Evolutionary conservation across 2,329 filamentous ascomycete genomes (phyloP).

Genomic region (Penicillium sp.): DNA sequence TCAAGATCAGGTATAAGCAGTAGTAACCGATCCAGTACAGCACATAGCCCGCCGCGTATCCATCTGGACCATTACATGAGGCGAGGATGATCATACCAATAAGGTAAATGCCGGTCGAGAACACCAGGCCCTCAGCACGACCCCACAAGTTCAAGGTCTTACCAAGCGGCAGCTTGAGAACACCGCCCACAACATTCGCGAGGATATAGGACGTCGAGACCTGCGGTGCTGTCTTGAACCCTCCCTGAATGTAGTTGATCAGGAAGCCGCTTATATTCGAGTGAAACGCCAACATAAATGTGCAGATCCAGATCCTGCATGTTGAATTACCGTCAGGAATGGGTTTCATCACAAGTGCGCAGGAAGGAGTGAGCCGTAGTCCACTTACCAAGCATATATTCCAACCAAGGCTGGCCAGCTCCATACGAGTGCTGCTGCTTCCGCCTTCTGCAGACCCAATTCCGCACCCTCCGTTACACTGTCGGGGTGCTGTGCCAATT

Average conservation of each 20-base stretch:
- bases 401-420: slow-evolving; percentile 29
- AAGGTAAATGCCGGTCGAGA: slow-evolving; percentile 49
- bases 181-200: slow-evolving; percentile 54
- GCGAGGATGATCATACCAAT: slow-evolving; percentile 60
- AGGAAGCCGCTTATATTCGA: slow-evolving; percentile 42
- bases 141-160: slow-evolving; percentile 64
- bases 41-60: slow-evolving; percentile 62
- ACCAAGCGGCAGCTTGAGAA: slow-evolving; percentile 60
- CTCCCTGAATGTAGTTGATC: slow-evolving; percentile 50
- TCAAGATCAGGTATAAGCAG: slow-evolving; percentile 55
- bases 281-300: slow-evolving; percentile 46
- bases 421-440: slow-evolving; percentile 44
- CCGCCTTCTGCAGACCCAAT: slow-evolving; percentile 32
- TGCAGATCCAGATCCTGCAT: slow-evolving; percentile 45
- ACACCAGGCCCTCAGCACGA: slow-evolving; percentile 56
- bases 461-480: slow-evolving; percentile 12
- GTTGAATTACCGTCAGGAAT: slow-evolving; percentile 1
- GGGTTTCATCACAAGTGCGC: background rate
- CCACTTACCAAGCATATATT: slow-evolving; percentile 35
- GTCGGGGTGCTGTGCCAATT: slow-evolving; percentile 12
- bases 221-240: slow-evolving; percentile 51
- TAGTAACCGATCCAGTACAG: slow-evolving; percentile 60
- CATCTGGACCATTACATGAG: slow-evolving; percentile 57
- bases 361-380: background rate
- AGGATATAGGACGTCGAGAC: slow-evolving; percentile 54